Base-by-base conservation (phyloP, 2,329 filamentous ascomycete genomes). In the Arthroderma uncinatum region DNA sequence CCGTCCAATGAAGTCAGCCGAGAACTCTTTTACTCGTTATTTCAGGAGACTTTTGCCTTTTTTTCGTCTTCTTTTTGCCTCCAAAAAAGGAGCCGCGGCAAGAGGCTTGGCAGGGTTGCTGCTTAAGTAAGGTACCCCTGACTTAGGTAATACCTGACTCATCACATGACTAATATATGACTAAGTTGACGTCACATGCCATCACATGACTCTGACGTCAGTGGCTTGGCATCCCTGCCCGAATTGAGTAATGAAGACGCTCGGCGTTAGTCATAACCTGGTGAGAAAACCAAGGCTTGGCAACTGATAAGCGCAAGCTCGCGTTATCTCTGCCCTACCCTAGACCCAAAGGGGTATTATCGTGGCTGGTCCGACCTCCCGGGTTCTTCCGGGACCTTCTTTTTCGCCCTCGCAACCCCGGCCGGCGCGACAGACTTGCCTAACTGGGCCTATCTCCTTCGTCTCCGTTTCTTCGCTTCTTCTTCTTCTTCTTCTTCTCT, bases 301-400 rank as follows among this genome's bases (percentile, higher is more conserved):
- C 44, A n/a, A 48, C 21, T 28, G 44, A 48, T 48, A 48, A 48
- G 44, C 44, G 44, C 44, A 25, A 16, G 36, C 8, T 6, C 44
- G 44, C 39, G 39, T 42, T 42, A 42, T 42, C 39, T 42, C 39
- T 42, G 39, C 39, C 39, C 39, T 42, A 30, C 44, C 21, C 44
- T 48, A 48, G 21, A n/a, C 44, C 44, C 21, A 30, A 48, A 48
- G 21, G 14, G 44, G 44, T n/a, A 48, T 48, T 48, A 48, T 48
- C 44, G 44, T 48, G 23, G 44, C 44, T 30, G 44, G 21, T 48
- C 44, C 21, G 44, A n/a, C 44, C 21, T 48, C 44, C 44, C 44
- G 44, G 25, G 7, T 48, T 48, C 44, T 48, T n/a, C 44, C 44
- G 44, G 12, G 9, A 12, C 44, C 21, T 30, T 28, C 21, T n/a